Evolutionary conservation across 208 protist genomes (phyloP).

Genomic region (Strigomonas culicis): DNA sequence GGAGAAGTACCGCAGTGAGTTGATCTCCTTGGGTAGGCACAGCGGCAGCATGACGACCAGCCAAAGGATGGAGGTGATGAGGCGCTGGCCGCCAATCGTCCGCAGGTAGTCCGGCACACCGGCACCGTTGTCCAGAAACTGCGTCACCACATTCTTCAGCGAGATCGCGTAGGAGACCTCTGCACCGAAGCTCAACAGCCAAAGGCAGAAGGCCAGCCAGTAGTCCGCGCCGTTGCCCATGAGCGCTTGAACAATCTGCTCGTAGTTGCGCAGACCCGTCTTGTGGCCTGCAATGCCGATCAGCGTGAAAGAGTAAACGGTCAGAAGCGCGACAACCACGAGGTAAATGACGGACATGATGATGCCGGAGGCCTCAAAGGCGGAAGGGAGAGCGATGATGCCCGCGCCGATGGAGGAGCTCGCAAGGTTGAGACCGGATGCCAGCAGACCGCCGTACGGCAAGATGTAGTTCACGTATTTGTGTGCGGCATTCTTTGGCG

Average conservation of each 20-base stretch:
- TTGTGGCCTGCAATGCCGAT: conserved; percentile 29
- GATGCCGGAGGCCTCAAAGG: conserved; percentile 44
- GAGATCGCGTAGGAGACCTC: conserved; percentile 57
- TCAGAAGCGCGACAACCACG: conserved; percentile 34
- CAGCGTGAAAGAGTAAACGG: conserved; percentile 57
- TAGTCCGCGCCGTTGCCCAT: conserved; percentile 47
- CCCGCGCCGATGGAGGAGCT: conserved; percentile 54
- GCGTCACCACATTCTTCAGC: conserved; percentile 35
- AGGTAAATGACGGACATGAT: conserved; percentile 63
- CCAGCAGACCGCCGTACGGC: conserved; percentile 45
- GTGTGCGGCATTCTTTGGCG: conserved; percentile 15
- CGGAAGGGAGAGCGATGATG: conserved; percentile 52
- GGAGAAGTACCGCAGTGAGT: conserved; percentile 63
- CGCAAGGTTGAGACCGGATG: conserved; percentile 50
- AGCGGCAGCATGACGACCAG: conserved; percentile 58
- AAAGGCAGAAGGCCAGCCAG: conserved; percentile 47
- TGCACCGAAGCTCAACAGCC: conserved; percentile 52
- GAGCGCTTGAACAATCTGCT: conserved; percentile 36
- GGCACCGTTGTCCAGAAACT: conserved; percentile 20
- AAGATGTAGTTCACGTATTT: conserved; percentile 26
- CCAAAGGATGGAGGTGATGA: conserved; percentile 46
- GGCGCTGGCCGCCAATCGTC: conserved; percentile 19
- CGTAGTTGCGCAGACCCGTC: conserved; percentile 55
- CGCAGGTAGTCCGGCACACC: conserved; percentile 14
- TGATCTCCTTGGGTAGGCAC: conserved; percentile 51